Percentiles rank a stretch among this genome's conserved stretches.
Conservation (phyloP, 208 protist genomes). For the Leishmania tropica region DNA sequence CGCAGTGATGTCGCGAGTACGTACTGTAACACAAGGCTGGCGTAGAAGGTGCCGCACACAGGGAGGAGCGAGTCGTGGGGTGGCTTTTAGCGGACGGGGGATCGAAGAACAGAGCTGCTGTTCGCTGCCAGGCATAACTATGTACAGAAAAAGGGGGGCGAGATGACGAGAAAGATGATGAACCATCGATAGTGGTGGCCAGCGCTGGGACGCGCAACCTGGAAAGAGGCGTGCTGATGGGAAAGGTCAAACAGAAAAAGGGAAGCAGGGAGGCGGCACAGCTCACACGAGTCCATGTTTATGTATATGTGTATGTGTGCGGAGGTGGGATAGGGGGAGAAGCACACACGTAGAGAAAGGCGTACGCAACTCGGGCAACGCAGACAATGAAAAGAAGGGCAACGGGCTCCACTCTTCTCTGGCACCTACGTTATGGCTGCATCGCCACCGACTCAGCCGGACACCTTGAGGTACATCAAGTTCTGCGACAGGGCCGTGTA, state of each 20-base stretch:
- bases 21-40: neutral
- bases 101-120: neutral
- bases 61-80: neutral
- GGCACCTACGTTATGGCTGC: neutral
- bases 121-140: neutral
- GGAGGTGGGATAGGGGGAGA: neutral
- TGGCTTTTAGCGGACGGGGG: neutral
- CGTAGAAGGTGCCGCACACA: neutral
- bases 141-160: neutral
- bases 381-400: neutral
- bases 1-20: neutral
- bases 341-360: too few species aligned
- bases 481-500: slow-evolving; percentile 75
- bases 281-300: neutral
- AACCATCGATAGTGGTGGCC: neutral
- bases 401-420: neutral
- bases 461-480: slow-evolving; percentile 40
- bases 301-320: neutral
- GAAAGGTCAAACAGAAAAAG: neutral
- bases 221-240: neutral
- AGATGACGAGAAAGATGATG: neutral
- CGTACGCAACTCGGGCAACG: neutral
- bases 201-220: neutral
- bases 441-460: neutral
- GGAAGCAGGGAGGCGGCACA: neutral